Percentiles rank a stretch among this genome's conserved stretches.
Evolutionary conservation across 306 rosid genomes (phyloP).

Genomic region (Rosa lucieae): DNA sequence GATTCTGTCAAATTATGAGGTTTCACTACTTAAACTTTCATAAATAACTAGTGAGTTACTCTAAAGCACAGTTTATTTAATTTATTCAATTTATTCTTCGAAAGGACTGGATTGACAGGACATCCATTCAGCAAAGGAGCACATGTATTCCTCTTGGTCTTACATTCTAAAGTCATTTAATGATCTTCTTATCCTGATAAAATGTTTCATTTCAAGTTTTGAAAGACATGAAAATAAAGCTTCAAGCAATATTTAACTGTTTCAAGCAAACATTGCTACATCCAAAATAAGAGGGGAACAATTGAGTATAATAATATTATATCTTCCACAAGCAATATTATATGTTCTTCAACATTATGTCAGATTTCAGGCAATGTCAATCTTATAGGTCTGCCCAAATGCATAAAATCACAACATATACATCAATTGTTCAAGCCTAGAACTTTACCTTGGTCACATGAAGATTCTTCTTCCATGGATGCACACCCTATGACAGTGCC

Average conservation of each 20-base stretch:
- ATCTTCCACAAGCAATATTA: neutral
- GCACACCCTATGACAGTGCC: conserved; percentile 35
- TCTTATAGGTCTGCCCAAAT: neutral
- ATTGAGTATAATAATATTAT: neutral
- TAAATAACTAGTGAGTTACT: neutral
- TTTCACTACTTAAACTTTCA: neutral
- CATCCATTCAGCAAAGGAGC: neutral
- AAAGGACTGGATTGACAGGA: neutral
- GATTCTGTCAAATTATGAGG: neutral
- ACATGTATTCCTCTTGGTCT: neutral
- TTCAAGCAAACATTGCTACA: neutral
- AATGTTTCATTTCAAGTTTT: neutral
- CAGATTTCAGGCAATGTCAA: neutral
- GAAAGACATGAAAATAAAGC: too few species aligned
- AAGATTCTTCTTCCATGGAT: conserved; percentile 28
- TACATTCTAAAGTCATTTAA: neutral
- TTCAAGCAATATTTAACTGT: neutral
- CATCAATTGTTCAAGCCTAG: neutral
- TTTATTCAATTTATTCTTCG: neutral
- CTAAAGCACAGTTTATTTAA: neutral
- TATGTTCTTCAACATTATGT: neutral
- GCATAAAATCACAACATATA: neutral
- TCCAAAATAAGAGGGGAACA: neutral
- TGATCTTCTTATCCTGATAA: neutral
- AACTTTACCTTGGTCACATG: neutral